Evolutionary conservation across 768 basidiomycete species (phyloP).

Genomic region (Termitomyces sp.): DNA sequence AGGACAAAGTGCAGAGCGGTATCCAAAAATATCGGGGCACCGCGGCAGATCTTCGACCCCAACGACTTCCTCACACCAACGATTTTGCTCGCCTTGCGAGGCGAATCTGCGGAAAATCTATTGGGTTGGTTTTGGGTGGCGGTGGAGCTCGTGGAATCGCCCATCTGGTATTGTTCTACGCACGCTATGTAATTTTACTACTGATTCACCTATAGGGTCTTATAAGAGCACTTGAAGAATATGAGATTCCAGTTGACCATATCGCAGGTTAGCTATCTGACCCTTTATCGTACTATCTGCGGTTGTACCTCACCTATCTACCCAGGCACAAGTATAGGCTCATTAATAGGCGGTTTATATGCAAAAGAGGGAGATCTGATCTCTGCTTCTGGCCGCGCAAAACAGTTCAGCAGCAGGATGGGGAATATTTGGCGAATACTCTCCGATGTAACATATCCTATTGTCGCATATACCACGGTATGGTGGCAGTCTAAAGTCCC

Average conservation of each 20-base stretch:
- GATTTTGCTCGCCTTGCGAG: conserved; percentile 93
- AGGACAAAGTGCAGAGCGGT: conserved; percentile 85
- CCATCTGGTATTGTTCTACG: conserved; percentile 28
- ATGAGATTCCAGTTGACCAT: conserved; percentile 90
- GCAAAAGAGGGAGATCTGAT: conserved; percentile 91
- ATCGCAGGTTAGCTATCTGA: conserved; percentile 58
- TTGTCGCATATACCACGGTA: conserved; percentile 87
- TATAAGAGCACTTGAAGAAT: conserved; percentile 87
- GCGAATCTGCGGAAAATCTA: conserved; percentile 86
- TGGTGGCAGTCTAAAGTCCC: conserved; percentile 1
- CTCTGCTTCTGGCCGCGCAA: conserved; percentile 78
- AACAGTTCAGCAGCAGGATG: conserved; percentile 91
- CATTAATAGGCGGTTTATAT: conserved; percentile 91
- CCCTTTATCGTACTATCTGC: background rate
- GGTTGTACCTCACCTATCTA: conserved; percentile 3
- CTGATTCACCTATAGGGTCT: conserved; percentile 56
- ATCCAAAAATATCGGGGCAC: conserved; percentile 83
- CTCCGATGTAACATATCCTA: conserved; percentile 89
- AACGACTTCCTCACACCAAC: conserved; percentile 75
- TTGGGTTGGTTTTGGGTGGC: conserved; percentile 93
- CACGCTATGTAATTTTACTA: conserved; percentile 1
- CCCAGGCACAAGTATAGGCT: conserved; percentile 82
- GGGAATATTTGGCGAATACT: conserved; percentile 91
- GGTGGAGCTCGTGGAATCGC: conserved; percentile 85
- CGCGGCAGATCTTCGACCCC: conserved; percentile 56